A percentile compares a stretch with the other conserved stretches of the same genome.
Evolutionary conservation across 495 filamentous ascomycete genomes (phyloP).

Genomic region (Friedmanniomyces simplex): DNA sequence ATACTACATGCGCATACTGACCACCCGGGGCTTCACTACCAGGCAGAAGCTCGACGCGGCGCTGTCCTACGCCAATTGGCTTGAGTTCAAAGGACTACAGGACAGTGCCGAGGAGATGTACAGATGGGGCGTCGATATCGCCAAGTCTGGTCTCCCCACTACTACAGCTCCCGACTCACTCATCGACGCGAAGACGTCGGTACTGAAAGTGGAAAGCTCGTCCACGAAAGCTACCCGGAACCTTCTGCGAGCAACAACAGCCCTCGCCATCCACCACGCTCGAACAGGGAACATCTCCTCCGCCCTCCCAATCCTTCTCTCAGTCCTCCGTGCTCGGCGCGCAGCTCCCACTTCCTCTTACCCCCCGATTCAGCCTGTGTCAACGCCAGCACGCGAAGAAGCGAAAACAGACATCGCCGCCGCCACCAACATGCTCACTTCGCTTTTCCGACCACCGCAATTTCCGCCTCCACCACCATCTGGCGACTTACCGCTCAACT

Average conservation of each 20-base stretch:
- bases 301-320: constrained; percentile 79
- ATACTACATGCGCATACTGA: constrained; percentile 70
- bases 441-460: constrained; percentile 20
- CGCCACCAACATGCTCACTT: constrained; percentile 12
- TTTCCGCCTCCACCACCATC: constrained; percentile 57
- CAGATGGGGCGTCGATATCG: constrained; percentile 60
- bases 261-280: constrained; percentile 67
- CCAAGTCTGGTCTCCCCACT: constrained; percentile 38
- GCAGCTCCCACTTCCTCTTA: constrained; percentile 29
- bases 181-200: constrained; percentile 49
- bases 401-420: constrained; percentile 9
- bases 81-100: constrained; percentile 60
- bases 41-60: constrained; percentile 68
- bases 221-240: constrained; percentile 51
- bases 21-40: constrained; percentile 60
- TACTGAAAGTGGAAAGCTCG: constrained; percentile 45
- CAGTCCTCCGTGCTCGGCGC: constrained; percentile 64
- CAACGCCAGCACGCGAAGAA: not conserved
- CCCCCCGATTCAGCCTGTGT: not conserved
- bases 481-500: constrained; percentile 53
- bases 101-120: constrained; percentile 58
- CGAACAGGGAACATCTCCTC: constrained; percentile 46
- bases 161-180: constrained; percentile 32
- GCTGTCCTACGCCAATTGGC: constrained; percentile 69
- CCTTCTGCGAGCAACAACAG: constrained; percentile 61